Evolutionary conservation across 1,139 yeast species (phyloP), one percentile per base, ranked within the genome.

Genomic region (Kluyveromyces sp.): DNA sequence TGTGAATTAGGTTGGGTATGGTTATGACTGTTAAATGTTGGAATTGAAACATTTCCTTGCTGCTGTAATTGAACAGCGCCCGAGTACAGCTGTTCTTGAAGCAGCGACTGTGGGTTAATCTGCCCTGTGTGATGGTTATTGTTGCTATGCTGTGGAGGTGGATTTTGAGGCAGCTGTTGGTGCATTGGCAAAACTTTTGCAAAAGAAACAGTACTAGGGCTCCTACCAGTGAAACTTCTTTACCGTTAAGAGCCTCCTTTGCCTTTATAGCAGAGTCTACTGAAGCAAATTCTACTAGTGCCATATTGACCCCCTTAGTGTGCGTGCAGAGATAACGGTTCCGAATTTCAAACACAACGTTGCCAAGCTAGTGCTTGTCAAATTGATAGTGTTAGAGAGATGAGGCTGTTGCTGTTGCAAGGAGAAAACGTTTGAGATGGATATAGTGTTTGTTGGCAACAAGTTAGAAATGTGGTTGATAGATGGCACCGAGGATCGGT

Each of bases 231-330:
- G 66, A 61, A 37, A 92, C 72, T 60, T 90, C 97, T 55, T 82
- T 79, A 53, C 89, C 95, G 59, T 84, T 85, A 59, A 89, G 76
- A 43, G 74, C 78, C 4, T 85, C 83, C 59, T 82, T 82, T 43
- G 95, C 87, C 41, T 74, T 76, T 73, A 85, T 79, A 8, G 97
- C 95, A 37, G 80, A 71, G 42, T 87, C 96, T 10, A 84, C 68
- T 35, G 74, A 71, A 3, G 77, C 72, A 65, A 87, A 89, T 63
- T 85, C 94, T 32, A 86, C 82, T 52, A 88, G 72, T 0, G 94
- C 94, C 58, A 76, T 70, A 47, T 73, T 73, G 43, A 74, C 69
- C 45, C 74, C 74, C 32, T 70, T 45, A 77, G 61, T 25, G 88
- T 73, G 46, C 89, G 74, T 6, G 89, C 81, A 36, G 80, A 71